Percentiles rank a stretch among this genome's conserved stretches.
phyloP scores from a whole-genome alignment of 2,329 filamentous ascomycete genomes.

The Colletotrichum shisoi region DNA sequence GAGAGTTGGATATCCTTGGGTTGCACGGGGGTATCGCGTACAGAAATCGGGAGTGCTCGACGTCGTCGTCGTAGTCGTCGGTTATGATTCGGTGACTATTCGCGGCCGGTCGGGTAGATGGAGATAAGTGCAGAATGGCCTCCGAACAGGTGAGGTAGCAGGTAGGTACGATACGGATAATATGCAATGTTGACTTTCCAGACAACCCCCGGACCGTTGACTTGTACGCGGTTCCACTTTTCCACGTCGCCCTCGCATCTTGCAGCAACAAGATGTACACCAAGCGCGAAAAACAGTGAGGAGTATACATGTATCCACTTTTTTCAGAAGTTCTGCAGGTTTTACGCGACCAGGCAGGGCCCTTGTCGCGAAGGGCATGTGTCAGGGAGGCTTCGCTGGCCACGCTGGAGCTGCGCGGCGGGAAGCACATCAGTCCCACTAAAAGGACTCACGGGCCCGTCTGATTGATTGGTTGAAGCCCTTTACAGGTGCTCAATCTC shows the following conservation, averaged over 20 bases:
- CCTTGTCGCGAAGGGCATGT: conserved; percentile 49
- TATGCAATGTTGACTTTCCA: conserved; percentile 37
- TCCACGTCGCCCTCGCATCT: conserved; percentile 19
- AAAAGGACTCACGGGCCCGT: conserved; percentile 26
- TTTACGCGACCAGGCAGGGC: conserved; percentile 41
- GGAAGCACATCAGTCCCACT: conserved; percentile 6
- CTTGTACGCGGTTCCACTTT: conserved; percentile 32
- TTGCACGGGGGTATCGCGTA: conserved; percentile 30
- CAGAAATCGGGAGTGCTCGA: conserved; percentile 7
- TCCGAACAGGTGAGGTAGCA: neutral
- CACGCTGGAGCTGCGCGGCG: conserved; percentile 28
- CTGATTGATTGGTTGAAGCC: conserved; percentile 37
- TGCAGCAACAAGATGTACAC: conserved; percentile 15
- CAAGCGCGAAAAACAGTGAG: conserved; percentile 17
- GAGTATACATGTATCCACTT: conserved; percentile 23
- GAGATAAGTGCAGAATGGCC: neutral
- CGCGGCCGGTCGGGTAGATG: conserved; percentile 9
- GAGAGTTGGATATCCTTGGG: conserved; percentile 22
- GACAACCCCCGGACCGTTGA: conserved; percentile 26
- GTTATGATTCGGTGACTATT: conserved; percentile 19
- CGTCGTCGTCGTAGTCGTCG: conserved; percentile 28
- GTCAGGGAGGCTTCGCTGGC: conserved; percentile 44
- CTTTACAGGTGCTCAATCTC: neutral
- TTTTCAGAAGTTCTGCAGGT: conserved; percentile 19
- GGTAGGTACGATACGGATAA: conserved; percentile 6